Evolutionary conservation across 306 rosid species (phyloP).

Genomic region (Pyrus betulifolia): DNA sequence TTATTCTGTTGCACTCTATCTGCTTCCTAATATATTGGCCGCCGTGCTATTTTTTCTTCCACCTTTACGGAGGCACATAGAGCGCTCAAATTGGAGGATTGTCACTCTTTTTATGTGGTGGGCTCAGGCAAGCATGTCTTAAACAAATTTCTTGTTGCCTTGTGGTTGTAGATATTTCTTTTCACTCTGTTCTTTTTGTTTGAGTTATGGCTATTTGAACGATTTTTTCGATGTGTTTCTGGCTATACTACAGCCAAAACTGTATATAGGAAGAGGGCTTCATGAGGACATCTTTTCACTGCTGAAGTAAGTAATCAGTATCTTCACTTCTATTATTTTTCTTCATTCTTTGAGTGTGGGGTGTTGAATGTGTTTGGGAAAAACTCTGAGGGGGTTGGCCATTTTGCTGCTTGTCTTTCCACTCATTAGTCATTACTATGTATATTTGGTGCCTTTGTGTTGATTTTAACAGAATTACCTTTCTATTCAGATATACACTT

Average conservation of each 20-base stretch:
- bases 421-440: not conserved
- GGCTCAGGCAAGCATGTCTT: slow-evolving; percentile 73
- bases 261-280: slow-evolving; percentile 90
- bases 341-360: not conserved
- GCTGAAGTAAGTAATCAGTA: slow-evolving; percentile 53
- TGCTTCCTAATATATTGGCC: slow-evolving; percentile 76
- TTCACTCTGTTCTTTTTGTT: not conserved
- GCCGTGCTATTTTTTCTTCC: slow-evolving; percentile 80
- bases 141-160: slow-evolving; percentile 3
- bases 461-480: slow-evolving; percentile 4
- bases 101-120: slow-evolving; percentile 86
- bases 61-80: slow-evolving; percentile 64
- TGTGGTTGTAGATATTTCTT: not conserved
- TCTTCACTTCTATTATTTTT: not conserved
- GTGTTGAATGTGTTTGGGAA: not conserved
- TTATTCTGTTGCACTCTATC: slow-evolving; percentile 58
- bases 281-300: slow-evolving; percentile 74
- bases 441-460: slow-evolving; percentile 6
- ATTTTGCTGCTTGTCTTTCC: not conserved
- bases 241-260: slow-evolving; percentile 70
- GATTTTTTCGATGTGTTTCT: slow-evolving; percentile 9
- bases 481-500: slow-evolving; percentile 69
- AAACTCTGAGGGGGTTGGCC: not conserved
- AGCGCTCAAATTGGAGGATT: slow-evolving; percentile 64
- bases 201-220: not conserved